Evolutionary conservation across 495 filamentous ascomycete genomes (phyloP).

Genomic region (Penicillium bialowiezense): DNA sequence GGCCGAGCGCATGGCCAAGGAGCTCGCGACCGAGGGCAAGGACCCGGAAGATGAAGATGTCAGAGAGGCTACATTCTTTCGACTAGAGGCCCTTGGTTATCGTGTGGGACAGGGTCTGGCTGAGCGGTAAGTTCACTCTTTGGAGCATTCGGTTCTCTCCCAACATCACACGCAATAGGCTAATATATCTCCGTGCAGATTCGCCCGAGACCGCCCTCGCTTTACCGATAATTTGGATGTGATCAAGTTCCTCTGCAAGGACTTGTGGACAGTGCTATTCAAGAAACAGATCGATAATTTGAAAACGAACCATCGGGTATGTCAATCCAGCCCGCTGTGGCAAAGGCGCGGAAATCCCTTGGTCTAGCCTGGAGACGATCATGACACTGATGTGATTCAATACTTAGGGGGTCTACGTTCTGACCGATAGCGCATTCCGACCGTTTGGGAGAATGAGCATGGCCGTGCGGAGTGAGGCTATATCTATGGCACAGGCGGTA

Average conservation of each 20-base stretch:
- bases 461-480: conserved; percentile 65
- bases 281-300: conserved; percentile 97
- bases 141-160: neutral
- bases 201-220: conserved; percentile 81
- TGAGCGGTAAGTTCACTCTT: conserved; percentile 83
- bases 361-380: neutral
- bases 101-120: conserved; percentile 89
- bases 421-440: conserved; percentile 91
- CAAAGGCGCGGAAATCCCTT: neutral
- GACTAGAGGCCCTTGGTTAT: conserved; percentile 85
- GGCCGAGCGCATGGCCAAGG: conserved; percentile 69
- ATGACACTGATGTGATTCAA: conserved; percentile 3
- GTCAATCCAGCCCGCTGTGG: conserved; percentile 11
- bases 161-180: neutral
- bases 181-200: conserved; percentile 47
- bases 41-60: conserved; percentile 71
- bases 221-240: conserved; percentile 85
- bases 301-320: conserved; percentile 93
- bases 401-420: conserved; percentile 81
- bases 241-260: conserved; percentile 98
- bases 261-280: conserved; percentile 91
- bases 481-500: conserved; percentile 78
- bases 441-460: conserved; percentile 86
- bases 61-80: conserved; percentile 75
- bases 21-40: conserved; percentile 33